Evolutionary conservation across 2,329 filamentous ascomycete genomes (phyloP).

Genomic region (Fusarium robinianum): DNA sequence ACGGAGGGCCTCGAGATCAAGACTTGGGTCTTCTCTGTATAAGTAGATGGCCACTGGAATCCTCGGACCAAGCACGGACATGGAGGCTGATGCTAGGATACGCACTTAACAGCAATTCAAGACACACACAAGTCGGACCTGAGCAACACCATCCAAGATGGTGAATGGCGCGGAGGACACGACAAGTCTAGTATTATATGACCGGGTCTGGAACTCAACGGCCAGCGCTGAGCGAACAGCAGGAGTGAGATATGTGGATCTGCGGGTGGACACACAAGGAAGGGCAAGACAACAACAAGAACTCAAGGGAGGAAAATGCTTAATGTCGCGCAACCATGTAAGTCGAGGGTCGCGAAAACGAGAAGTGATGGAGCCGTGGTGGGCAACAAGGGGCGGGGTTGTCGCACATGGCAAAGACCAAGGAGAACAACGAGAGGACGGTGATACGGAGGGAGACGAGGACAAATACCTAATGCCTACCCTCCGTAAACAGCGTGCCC

Average conservation of each 20-base stretch:
- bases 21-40: slow-evolving; percentile 29
- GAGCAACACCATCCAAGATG: neutral
- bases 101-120: slow-evolving; percentile 11
- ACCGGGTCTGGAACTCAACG: slow-evolving; percentile 27
- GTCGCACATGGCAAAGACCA: slow-evolving; percentile 32
- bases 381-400: slow-evolving; percentile 25
- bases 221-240: slow-evolving; percentile 12
- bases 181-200: slow-evolving; percentile 24
- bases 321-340: slow-evolving; percentile 25
- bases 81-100: slow-evolving; percentile 10
- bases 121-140: slow-evolving; percentile 20
- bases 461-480: slow-evolving; percentile 30
- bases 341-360: slow-evolving; percentile 20
- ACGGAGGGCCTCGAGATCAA: slow-evolving; percentile 7
- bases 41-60: slow-evolving; percentile 34
- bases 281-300: slow-evolving; percentile 21
- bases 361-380: slow-evolving; percentile 21
- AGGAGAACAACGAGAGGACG: slow-evolving; percentile 17
- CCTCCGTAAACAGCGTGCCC: slow-evolving; percentile 32
- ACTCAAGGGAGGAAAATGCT: slow-evolving; percentile 27
- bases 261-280: slow-evolving; percentile 17
- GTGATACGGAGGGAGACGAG: slow-evolving; percentile 28
- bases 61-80: slow-evolving; percentile 24
- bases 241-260: slow-evolving; percentile 19
- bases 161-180: slow-evolving; percentile 12